Evolutionary conservation across 176 grass and related monocot species (phyloP).

Genomic region (Bothriochloa decipiens): DNA sequence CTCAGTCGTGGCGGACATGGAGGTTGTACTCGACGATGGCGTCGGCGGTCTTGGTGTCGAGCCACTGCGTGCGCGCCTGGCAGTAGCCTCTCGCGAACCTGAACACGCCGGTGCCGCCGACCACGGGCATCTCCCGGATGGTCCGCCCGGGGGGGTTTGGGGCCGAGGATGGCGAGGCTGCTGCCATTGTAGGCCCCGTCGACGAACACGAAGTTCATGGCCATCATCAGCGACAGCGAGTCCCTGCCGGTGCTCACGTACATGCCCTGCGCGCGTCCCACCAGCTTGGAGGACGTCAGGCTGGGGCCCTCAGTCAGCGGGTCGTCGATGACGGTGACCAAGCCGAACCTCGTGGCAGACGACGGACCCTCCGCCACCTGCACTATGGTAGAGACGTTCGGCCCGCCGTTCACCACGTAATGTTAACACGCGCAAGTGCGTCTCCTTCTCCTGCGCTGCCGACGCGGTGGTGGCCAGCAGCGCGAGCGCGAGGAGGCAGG

Average conservation of each 20-base stretch:
- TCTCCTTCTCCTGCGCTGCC: slow-evolving; percentile 22
- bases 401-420: slow-evolving; percentile 59
- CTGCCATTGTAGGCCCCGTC: slow-evolving; percentile 59
- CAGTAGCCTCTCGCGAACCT: slow-evolving; percentile 54
- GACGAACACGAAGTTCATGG: slow-evolving; percentile 60
- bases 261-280: slow-evolving; percentile 60
- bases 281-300: slow-evolving; percentile 29
- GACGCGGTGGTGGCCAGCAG: neutral
- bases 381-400: slow-evolving; percentile 37
- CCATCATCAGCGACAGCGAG: slow-evolving; percentile 47
- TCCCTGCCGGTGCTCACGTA: slow-evolving; percentile 43
- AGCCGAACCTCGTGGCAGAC: slow-evolving; percentile 33
- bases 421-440: slow-evolving; percentile 65
- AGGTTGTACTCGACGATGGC: slow-evolving; percentile 63
- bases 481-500: neutral
- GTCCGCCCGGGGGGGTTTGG: slow-evolving; percentile 27
- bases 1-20: slow-evolving; percentile 36
- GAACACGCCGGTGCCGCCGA: slow-evolving; percentile 60
- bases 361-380: slow-evolving; percentile 1
- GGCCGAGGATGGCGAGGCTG: slow-evolving; percentile 52
- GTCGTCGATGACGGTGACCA: slow-evolving; percentile 53
- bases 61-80: slow-evolving; percentile 18
- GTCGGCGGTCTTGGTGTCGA: slow-evolving; percentile 44
- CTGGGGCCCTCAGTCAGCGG: slow-evolving; percentile 48
- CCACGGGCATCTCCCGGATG: slow-evolving; percentile 51